A percentile compares a stretch with the other conserved stretches of the same genome.
These are phyloP conservation scores for Echinosophora koreensis DNA, from an alignment of 306 rosid species.

Conservation along the genomic window DNA sequence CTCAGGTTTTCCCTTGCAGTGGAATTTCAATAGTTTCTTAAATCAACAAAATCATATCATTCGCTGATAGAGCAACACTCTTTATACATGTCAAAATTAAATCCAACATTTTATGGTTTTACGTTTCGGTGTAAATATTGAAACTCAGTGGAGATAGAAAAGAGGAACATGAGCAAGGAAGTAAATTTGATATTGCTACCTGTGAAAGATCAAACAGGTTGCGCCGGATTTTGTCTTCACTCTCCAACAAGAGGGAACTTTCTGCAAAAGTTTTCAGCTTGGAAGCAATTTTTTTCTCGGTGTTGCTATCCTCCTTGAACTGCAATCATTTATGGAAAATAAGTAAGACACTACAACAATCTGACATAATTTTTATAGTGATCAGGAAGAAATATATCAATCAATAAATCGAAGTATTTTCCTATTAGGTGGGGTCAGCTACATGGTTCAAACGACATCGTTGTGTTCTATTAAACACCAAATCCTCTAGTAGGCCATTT, in stretches of 20 bases:
- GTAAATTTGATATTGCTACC: conserved; percentile 54
- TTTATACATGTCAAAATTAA: conserved; percentile 25
- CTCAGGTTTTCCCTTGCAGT: conserved; percentile 15
- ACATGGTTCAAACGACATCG: not conserved
- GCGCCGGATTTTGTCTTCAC: conserved; percentile 64
- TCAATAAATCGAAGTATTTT: too few species aligned
- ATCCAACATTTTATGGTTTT: conserved; percentile 8
- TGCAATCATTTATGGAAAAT: conserved; percentile 44
- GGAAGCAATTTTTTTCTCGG: conserved; percentile 85
- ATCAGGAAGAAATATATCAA: not conserved
- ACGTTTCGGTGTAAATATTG: conserved; percentile 32
- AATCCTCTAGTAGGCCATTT: not conserved
- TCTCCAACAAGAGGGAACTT: conserved; percentile 62
- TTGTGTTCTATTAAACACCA: not conserved
- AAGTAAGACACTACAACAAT: conserved; percentile 30
- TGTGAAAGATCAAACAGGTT: conserved; percentile 82
- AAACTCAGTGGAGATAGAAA: not conserved
- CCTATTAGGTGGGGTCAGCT: not conserved
- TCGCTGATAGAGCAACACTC: conserved; percentile 14
- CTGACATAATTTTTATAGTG: conserved; percentile 27
- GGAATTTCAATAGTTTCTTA: conserved; percentile 15
- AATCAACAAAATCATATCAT: conserved; percentile 7
- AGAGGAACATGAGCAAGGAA: conserved; percentile 20
- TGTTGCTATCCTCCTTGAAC: conserved; percentile 95
- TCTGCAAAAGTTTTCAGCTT: conserved; percentile 76